Base-by-base conservation (phyloP, 2,329 filamentous ascomycete species). In the Penicillium brevicompactum region DNA sequence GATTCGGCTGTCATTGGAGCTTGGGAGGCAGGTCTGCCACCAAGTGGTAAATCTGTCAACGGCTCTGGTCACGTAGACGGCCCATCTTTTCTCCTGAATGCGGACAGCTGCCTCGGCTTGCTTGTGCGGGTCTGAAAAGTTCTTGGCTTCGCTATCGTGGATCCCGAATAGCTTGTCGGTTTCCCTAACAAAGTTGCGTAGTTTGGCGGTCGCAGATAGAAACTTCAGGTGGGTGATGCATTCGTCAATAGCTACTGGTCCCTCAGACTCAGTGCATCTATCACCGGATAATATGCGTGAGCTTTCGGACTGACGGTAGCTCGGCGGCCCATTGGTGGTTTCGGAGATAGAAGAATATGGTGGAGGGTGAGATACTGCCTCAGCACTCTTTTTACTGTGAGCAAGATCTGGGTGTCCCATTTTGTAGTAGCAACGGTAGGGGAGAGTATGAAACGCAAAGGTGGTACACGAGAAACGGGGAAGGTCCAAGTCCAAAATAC, bases 51-150 rank as follows among this genome's bases (percentile, higher is more conserved):
- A 92, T 6, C 89, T 80, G 46, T 87, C 82, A 0, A 85, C 87
- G 1, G 89, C 89, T 46, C 86, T 80, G 1, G 85, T 81, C 5
- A 91, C 80, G 67, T 85, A 91, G 9, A 91, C 68, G 0, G 83
- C 82, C 89, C 89, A 92, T 67, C 89, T 78, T 76, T 91, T 91
- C 74, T 91, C 88, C 13, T 85, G 79, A 30, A 90, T 74, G 47
- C 78, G 77, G 50, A 82, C 80, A 11, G 31, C 42, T 40, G 49
- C 49, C 27, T 51, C 31, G 6, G 21, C 13, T 16, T 45, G 49
- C 21, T 51, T 46, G 7, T 14, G 31, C 16, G 40, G 49, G 16
- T 40, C 22, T 9, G 41, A 31, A 46, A 51, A 51, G 7, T 30
- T 18, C 7, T 27, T 31, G 11, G 18, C 32, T n/a, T 51, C 49